phyloP scores from a whole-genome alignment of 169 alveolate species.

The Eimeria praecox region DNA sequence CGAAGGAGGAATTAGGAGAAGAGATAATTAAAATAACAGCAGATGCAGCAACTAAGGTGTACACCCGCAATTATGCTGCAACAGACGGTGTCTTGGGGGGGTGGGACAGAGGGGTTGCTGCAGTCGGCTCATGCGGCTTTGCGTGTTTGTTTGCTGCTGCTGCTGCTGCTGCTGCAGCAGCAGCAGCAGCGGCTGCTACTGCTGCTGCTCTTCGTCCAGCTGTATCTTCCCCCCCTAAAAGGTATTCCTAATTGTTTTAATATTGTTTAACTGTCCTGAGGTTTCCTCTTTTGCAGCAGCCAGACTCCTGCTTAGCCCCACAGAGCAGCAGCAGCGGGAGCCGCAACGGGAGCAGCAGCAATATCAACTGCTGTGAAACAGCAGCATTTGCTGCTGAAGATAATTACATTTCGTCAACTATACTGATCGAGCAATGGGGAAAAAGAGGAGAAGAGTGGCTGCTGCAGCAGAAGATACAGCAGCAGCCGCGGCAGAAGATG shows the following conservation, averaged over 20 bases:
- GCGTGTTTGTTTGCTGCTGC: conserved; percentile 18
- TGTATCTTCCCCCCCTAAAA: background rate
- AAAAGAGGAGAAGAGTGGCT: conserved; percentile 27
- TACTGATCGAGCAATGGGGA: background rate
- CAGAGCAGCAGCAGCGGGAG: conserved; percentile 29
- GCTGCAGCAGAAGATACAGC: conserved; percentile 22
- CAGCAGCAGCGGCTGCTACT: background rate
- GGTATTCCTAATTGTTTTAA: background rate
- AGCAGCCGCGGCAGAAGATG: background rate
- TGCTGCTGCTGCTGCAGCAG: conserved; percentile 9
- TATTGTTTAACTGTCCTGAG: background rate
- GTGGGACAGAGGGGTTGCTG: conserved; percentile 26
- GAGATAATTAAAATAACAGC: background rate
- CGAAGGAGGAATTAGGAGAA: background rate
- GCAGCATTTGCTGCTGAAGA: background rate
- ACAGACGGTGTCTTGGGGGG: conserved; percentile 11
- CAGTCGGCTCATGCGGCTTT: conserved; percentile 49
- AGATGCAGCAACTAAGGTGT: background rate
- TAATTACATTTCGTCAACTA: background rate
- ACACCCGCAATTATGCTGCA: background rate
- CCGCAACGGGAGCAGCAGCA: background rate
- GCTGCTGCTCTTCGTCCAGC: background rate
- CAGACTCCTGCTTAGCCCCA: background rate
- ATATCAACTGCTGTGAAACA: background rate
- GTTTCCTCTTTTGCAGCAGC: background rate